These are phyloP conservation scores for Argentina anserina DNA, from an alignment of 306 rosid species.

Conservation along the genomic window DNA sequence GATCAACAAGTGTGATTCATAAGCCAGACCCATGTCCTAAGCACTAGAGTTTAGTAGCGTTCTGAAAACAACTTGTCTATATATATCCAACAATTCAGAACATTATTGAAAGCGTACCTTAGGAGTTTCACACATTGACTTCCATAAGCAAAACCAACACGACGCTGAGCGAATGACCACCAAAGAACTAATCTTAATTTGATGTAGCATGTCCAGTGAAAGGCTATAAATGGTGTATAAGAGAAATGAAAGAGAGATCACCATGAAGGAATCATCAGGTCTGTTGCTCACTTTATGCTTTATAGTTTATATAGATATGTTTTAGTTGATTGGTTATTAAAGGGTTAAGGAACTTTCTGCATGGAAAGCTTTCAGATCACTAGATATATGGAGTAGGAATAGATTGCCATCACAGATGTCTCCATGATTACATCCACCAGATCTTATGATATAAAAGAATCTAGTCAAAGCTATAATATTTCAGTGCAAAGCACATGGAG, in stretches of 20 bases:
- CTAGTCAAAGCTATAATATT: slow-evolving; percentile 13
- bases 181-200: neutral
- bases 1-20: neutral
- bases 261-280: neutral
- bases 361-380: slow-evolving; percentile 18
- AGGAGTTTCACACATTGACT: neutral
- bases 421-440: neutral
- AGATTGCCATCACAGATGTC: slow-evolving; percentile 6
- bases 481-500: slow-evolving; percentile 24
- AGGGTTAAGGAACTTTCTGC: slow-evolving; percentile 15
- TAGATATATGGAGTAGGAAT: slow-evolving; percentile 9
- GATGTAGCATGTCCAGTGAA: neutral
- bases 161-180: neutral
- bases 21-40: neutral
- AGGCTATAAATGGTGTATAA: neutral
- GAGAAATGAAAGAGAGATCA: neutral
- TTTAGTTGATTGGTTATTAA: slow-evolving; percentile 1
- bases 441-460: slow-evolving; percentile 5
- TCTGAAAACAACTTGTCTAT: neutral
- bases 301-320: neutral
- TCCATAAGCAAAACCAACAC: neutral
- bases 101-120: slow-evolving; percentile 1
- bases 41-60: neutral
- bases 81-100: slow-evolving; percentile 1
- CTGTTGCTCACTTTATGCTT: neutral